These are phyloP conservation scores for Exophiala sideris DNA, from an alignment of 2,329 filamentous ascomycete genomes.

Conservation along the genomic window DNA sequence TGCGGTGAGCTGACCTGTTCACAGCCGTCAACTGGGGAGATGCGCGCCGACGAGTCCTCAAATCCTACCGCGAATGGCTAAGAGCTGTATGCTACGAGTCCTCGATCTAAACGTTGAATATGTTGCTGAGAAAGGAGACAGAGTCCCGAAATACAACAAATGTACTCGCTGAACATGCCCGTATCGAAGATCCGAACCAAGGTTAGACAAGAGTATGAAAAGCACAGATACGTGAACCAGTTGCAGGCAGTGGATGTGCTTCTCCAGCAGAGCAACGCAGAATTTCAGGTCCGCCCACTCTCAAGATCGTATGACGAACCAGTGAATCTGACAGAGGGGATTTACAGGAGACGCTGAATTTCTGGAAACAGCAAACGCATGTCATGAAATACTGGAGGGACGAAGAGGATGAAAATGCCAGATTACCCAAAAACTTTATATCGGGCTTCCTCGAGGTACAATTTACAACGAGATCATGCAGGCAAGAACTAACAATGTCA, in stretches of 20 bases:
- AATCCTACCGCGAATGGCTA: constrained; percentile 92
- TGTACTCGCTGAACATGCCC: constrained; percentile 91
- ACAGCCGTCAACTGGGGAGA: constrained; percentile 85
- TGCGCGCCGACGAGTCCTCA: constrained; percentile 80
- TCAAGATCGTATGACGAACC: neutral
- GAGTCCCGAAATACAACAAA: constrained; percentile 94
- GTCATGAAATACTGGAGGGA: constrained; percentile 95
- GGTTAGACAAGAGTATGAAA: constrained; percentile 94
- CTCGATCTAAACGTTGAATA: neutral
- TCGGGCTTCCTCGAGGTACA: constrained; percentile 89
- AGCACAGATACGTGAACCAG: constrained; percentile 89
- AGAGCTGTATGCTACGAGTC: constrained; percentile 69
- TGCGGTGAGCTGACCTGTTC: constrained; percentile 29
- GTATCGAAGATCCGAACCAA: constrained; percentile 85
- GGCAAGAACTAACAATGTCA: neutral
- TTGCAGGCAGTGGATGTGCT: constrained; percentile 83
- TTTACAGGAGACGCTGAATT: constrained; percentile 90
- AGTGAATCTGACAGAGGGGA: constrained; percentile 1
- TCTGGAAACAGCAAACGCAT: constrained; percentile 96
- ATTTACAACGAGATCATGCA: constrained; percentile 6
- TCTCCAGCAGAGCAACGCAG: constrained; percentile 83
- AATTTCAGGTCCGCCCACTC: constrained; percentile 72
- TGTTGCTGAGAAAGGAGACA: constrained; percentile 39
- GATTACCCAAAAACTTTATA: constrained; percentile 86
- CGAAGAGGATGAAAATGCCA: constrained; percentile 73